Evolutionary conservation across 2,329 filamentous ascomycete genomes (phyloP), one percentile per base, ranked within the genome.

Genomic region (Phialocephala subalpina): DNA sequence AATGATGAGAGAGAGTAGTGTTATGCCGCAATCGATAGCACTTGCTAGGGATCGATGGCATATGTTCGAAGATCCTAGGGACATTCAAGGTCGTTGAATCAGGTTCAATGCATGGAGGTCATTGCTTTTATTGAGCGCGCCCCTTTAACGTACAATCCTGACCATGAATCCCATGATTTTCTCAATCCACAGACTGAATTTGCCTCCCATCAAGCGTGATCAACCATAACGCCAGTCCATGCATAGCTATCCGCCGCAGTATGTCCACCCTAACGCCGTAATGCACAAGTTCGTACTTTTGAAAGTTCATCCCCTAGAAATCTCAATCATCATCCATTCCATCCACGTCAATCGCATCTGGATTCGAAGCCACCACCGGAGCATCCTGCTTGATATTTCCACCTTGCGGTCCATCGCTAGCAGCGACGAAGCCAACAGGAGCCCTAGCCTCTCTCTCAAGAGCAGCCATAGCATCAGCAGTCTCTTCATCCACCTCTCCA

Each of bases 371-470:
- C 20, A 79, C 77, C 47, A 78, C 75, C 65, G 82, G 78, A 22
- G 77, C 76, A n/a, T 80, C 74, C 42, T 79, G 75, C 38, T 79
- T 68, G 66, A 77, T 70, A 71, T 87, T 86, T 25, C 87, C 88
- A 14, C 86, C 89, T 73, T 91, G 86, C 1, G 90, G 87, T 0
- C 89, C 92, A 42, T 89, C 91, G 76, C 88, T 96, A 33, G 96
- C 92, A 25, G 94, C 90, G 35, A 99, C 95, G 74, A 99, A 99
- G 25, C 96, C 96, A 27, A 90, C 87, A 0, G 95, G 94, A 6
- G 94, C 95, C 65, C 90, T 86, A n/a, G 93, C 91, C 78, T 97
- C 92, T 70, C 93, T 86, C 78, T 97, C 95, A 67, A 98, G 82
- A 25, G 91, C 92, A 47, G 90, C 92, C 93, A 97, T 97, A 25